Evolutionary conservation across 768 basidiomycete species (phyloP).

Genomic region (Tulasnella calospora): DNA sequence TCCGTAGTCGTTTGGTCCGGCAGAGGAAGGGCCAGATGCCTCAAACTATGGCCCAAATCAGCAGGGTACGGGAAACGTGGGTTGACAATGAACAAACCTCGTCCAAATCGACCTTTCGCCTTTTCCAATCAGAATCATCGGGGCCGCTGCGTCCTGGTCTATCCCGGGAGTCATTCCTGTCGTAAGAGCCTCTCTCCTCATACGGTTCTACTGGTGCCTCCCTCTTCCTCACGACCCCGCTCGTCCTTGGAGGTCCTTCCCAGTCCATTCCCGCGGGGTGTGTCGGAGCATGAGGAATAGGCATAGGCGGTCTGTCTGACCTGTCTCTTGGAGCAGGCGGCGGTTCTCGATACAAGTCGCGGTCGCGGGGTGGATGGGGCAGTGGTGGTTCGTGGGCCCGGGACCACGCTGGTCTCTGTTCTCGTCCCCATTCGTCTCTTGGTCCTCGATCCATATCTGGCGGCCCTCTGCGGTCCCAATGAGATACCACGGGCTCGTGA

Average conservation of each 20-base stretch:
- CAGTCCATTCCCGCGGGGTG: constrained; percentile 2
- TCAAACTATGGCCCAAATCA: background rate
- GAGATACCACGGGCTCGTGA: background rate
- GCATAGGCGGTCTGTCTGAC: background rate
- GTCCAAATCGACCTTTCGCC: constrained; percentile 20
- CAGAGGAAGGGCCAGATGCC: background rate
- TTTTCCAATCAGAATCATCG: constrained; percentile 20
- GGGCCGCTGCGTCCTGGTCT: constrained; percentile 30
- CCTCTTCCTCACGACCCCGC: constrained; percentile 17
- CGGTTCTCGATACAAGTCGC: constrained; percentile 15
- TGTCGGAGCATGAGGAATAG: background rate
- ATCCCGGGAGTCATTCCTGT: constrained; percentile 34
- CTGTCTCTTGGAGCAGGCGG: background rate
- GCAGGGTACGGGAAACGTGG: too few relatives aligned
- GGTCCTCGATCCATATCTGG: constrained; percentile 9
- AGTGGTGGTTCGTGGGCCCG: background rate
- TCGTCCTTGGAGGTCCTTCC: constrained; percentile 1
- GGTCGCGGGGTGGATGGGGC: constrained; percentile 8
- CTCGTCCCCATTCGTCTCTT: background rate
- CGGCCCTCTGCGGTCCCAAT: constrained; percentile 2
- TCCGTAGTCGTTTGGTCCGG: background rate
- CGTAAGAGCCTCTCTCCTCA: constrained; percentile 42
- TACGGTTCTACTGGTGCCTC: constrained; percentile 33
- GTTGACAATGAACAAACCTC: background rate
- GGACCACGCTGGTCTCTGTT: background rate